phyloP scores from a whole-genome alignment of 1,284 basidiomycete genomes.

The Golubevia pallescens region DNA sequence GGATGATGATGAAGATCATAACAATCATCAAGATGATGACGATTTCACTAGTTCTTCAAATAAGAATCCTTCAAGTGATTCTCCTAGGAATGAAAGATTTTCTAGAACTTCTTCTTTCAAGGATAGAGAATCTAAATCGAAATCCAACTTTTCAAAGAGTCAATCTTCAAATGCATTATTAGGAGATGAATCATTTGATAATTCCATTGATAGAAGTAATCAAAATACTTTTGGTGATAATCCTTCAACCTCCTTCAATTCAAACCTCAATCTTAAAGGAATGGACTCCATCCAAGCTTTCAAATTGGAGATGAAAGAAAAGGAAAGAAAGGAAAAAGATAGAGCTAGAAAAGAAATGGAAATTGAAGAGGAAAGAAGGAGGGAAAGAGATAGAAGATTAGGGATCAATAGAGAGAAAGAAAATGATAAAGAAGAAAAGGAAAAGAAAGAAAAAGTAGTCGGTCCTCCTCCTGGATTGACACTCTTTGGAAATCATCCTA shows the following conservation, averaged over 20 bases:
- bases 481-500: conserved; percentile 6
- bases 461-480: conserved; percentile 15
- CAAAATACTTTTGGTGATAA: neutral
- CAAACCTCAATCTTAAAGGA: conserved; percentile 43
- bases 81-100: neutral
- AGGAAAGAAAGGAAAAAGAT: conserved; percentile 70
- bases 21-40: conserved; percentile 12
- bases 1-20: conserved; percentile 73
- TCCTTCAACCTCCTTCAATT: conserved; percentile 10
- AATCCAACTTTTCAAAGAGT: conserved; percentile 20
- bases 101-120: neutral
- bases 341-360: conserved; percentile 12
- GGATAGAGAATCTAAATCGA: conserved; percentile 18
- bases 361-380: conserved; percentile 7
- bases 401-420: conserved; percentile 2
- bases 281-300: conserved; percentile 86
- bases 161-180: conserved; percentile 24
- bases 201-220: conserved; percentile 5
- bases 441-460: neutral
- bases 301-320: conserved; percentile 85
- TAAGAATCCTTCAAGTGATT: neutral
- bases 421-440: neutral
- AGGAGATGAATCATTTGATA: conserved; percentile 71
- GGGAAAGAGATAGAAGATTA: neutral
- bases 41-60: neutral